Evolutionary conservation across 2,329 filamentous ascomycete genomes (phyloP).

Genomic region (Neodidymelliopsis sp.): DNA sequence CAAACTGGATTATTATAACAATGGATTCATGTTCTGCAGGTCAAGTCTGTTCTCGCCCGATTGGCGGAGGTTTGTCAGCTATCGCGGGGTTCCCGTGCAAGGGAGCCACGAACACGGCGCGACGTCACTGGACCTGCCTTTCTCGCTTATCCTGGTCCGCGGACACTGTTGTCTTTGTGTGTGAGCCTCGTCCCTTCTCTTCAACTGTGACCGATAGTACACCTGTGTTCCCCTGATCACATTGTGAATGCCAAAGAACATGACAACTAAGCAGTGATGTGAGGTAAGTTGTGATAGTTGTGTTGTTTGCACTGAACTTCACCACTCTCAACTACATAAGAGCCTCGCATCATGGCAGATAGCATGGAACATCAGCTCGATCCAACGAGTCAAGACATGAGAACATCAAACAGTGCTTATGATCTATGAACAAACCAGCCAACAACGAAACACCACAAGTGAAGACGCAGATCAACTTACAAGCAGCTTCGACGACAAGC

Average conservation of each 20-base stretch:
- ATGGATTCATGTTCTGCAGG: neutral
- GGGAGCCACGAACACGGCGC: constrained; percentile 15
- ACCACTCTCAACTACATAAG: neutral
- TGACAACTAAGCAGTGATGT: no score
- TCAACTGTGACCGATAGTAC: no score
- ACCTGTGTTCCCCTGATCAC: no score
- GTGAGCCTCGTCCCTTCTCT: no score
- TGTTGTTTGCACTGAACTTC: neutral
- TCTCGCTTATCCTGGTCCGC: neutral
- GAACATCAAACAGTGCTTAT: neutral
- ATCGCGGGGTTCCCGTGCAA: constrained; percentile 22
- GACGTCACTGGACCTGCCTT: constrained; percentile 11
- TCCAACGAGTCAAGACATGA: no score
- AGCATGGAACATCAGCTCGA: no score
- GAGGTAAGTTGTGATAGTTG: no score
- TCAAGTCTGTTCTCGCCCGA: neutral
- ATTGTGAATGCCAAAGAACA: no score
- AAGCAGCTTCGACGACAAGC: neutral
- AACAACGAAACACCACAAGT: neutral
- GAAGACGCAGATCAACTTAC: neutral
- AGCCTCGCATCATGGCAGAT: neutral
- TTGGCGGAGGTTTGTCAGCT: constrained; percentile 24
- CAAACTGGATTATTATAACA: no score
- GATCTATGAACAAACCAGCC: neutral
- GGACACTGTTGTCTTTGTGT: no score